Conservation (phyloP, 371 early-diverging fungal genomes). For the Thermomucor indicae-seudaticae region DNA sequence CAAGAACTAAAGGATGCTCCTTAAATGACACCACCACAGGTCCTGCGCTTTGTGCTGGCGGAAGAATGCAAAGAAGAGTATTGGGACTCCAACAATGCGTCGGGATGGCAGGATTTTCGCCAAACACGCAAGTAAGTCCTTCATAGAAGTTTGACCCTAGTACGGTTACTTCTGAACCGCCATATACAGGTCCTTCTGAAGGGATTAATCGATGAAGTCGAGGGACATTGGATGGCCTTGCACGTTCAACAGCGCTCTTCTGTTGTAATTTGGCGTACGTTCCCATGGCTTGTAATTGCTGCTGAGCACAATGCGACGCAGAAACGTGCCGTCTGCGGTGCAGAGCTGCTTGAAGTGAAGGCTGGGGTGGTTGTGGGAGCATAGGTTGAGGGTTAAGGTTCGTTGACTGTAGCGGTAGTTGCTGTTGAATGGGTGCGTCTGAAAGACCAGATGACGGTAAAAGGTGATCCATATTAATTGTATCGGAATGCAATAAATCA, state of each 20-base stretch:
- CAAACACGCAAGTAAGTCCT: constrained; percentile 67
- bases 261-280: constrained; percentile 37
- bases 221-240: constrained; percentile 24
- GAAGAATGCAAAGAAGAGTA: constrained; percentile 68
- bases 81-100: constrained; percentile 63
- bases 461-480: constrained; percentile 18
- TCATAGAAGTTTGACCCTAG: constrained; percentile 64
- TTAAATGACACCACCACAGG: constrained; percentile 66
- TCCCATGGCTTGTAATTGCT: constrained; percentile 19
- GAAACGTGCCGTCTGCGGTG: constrained; percentile 5
- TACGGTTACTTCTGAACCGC: constrained; percentile 71
- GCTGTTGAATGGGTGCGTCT: not conserved
- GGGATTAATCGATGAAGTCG: constrained; percentile 55
- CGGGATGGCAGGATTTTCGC: constrained; percentile 55
- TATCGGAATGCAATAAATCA: constrained; percentile 11
- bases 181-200: constrained; percentile 68
- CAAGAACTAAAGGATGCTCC: constrained; percentile 44
- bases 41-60: constrained; percentile 64
- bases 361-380: constrained; percentile 3
- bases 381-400: not conserved
- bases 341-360: not conserved
- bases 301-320: constrained; percentile 7
- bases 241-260: constrained; percentile 16
- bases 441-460: constrained; percentile 8
- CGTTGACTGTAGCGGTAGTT: constrained; percentile 16